A percentile compares a stretch with the other conserved stretches of the same genome.
These are phyloP conservation scores for Chlamydomonas sphaeroides DNA, from an alignment of 139 green algal species.

Conservation along the genomic window DNA sequence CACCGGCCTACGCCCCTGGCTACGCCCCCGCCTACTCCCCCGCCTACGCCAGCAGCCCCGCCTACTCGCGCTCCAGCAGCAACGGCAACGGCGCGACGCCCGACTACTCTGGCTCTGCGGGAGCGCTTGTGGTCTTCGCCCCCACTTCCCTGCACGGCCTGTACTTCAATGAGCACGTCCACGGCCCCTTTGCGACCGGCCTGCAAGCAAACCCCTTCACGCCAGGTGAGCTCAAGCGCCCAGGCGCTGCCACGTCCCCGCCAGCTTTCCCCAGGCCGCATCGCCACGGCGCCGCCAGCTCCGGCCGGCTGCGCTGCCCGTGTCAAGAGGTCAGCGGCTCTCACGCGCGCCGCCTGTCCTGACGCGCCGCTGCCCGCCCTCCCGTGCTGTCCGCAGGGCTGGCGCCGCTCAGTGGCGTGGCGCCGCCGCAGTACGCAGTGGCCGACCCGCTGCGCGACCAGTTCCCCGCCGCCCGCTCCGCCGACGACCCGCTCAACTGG, in stretches of 20 bases:
- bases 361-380: no score
- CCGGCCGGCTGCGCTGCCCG: no score
- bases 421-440: not conserved
- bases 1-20: no score
- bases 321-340: no score
- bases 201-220: constrained; percentile 19
- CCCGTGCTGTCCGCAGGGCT: not conserved
- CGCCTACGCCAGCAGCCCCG: no score
- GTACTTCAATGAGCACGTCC: constrained; percentile 24
- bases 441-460: not conserved
- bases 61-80: not conserved
- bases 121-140: not conserved
- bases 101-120: no score
- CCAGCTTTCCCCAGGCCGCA: no score
- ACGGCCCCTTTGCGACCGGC: constrained; percentile 19
- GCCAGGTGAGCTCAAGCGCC: not conserved
- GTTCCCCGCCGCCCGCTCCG: not conserved
- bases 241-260: no score
- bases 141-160: constrained; percentile 3
- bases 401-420: not conserved
- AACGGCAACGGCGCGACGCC: no score
- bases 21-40: no score
- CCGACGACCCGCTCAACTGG: constrained; percentile 26
- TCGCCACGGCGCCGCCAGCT: no score
- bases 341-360: no score